Conservation (phyloP, 2,329 filamentous ascomycete genomes). For the Diplodia seriata region DNA sequence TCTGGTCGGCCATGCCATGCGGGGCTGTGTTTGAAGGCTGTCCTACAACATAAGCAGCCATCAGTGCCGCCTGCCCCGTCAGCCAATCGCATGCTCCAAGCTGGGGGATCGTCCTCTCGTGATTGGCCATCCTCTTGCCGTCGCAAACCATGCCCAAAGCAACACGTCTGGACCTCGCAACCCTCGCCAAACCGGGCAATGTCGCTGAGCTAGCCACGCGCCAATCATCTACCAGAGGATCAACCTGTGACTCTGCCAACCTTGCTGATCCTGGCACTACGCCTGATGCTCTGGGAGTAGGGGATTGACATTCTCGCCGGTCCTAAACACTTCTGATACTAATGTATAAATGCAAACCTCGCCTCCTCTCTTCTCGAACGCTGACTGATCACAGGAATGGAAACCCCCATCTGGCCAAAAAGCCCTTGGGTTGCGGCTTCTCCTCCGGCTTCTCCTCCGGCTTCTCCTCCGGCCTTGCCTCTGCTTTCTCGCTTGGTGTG, state of each 20-base stretch:
- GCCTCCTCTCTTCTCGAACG: neutral
- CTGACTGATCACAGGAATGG: neutral
- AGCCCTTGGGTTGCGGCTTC: too few species aligned
- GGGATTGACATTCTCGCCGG: too few species aligned
- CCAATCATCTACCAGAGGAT: neutral
- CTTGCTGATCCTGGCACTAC: too few species aligned
- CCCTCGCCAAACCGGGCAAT: neutral
- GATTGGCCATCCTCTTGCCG: neutral
- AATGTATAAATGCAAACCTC: neutral
- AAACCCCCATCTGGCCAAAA: too few species aligned
- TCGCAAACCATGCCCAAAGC: neutral
- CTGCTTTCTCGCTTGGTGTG: neutral
- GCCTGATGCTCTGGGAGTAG: too few species aligned
- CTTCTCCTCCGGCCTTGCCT: too few species aligned
- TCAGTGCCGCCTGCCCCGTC: neutral
- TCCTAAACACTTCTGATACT: neutral
- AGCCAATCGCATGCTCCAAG: neutral
- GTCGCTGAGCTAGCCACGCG: neutral
- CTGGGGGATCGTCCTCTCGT: neutral
- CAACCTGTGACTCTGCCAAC: neutral
- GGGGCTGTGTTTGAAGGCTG: neutral
- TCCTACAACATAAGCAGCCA: slow-evolving; percentile 7
- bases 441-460: neutral
- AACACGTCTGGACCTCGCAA: neutral
- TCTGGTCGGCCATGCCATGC: neutral